phyloP scores from a whole-genome alignment of 225 moss, liverwort and hornwort genomes.

The Sphagnum contortum region DNA sequence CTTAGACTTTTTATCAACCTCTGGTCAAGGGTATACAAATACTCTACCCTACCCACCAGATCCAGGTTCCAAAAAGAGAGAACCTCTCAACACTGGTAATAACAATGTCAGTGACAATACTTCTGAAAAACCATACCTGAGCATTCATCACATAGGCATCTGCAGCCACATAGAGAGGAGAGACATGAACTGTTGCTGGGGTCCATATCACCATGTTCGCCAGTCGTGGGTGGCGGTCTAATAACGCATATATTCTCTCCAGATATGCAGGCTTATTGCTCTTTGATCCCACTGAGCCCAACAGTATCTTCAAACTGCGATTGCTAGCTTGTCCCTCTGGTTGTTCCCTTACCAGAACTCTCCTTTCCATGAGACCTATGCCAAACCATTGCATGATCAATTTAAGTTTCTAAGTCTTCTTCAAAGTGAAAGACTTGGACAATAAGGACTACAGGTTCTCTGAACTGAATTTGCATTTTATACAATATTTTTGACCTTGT shows the following conservation, averaged over 20 bases:
- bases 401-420: too few species aligned
- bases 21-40: too few species aligned
- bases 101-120: too few species aligned
- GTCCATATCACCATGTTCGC: slow-evolving; percentile 41
- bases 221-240: slow-evolving; percentile 31
- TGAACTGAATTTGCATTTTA: too few species aligned
- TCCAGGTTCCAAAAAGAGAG: too few species aligned
- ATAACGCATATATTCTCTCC: slow-evolving; percentile 40
- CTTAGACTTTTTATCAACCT: too few species aligned
- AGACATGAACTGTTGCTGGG: slow-evolving; percentile 45
- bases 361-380: slow-evolving; percentile 1
- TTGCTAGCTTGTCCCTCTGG: slow-evolving; percentile 3
- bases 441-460: too few species aligned
- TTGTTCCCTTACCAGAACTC: slow-evolving; percentile 3
- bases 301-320: slow-evolving; percentile 35
- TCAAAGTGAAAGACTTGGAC: too few species aligned
- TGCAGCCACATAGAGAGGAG: slow-evolving; percentile 64
- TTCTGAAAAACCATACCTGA: slow-evolving; percentile 21
- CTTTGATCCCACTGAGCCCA: slow-evolving; percentile 65
- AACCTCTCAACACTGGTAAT: too few species aligned
- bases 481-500: too few species aligned
- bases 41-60: too few species aligned
- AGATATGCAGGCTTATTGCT: slow-evolving; percentile 65
- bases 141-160: slow-evolving; percentile 80
- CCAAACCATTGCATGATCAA: not conserved